Base-by-base conservation (phyloP, 495 filamentous ascomycete species). In the Saxispiralis lemnorum region DNA sequence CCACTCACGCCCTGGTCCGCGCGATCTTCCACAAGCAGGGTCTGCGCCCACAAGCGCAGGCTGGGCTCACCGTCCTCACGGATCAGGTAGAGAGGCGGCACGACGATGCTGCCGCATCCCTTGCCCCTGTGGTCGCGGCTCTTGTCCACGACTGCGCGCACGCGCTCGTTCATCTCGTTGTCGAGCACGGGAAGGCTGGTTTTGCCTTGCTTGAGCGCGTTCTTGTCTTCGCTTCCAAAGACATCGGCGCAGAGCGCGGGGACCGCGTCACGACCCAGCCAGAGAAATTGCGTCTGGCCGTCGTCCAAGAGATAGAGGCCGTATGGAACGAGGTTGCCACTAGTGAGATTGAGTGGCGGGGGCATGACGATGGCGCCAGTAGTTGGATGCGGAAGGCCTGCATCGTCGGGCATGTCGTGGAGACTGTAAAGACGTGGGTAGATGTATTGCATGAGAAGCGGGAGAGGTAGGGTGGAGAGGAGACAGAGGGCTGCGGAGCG, bases 221-320 rank as follows among this genome's bases (percentile, higher is more conserved):
- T 75, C 50, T 79, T 72, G 58, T 93, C 84, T 17, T 71, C 65
- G 31, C 84, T 65, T 7, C 84, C 88, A 58, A 97, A 96, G 13
- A 96, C 92, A 55, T 97, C 89, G 35, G 67, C 55, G 17, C 95
- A 67, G 0, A 97, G 71, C 60, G 93, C 83, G 1, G 86, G 84
- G 6, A 96, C 84, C 0, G 88, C 81, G 49, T 96, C 86, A 21
- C 85, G 73, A 13, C 89, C 89, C 19, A 97, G 74, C 92, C 92
- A 97, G 41, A 97, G 66, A 70, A 97, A 97, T 57, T 97, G 92
- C 13, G 83, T 93, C 58, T 95, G 87, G 13, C 85, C 86, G 56
- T 97, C 89, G 55, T 96, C 92, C 54, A 97, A 92, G 42, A 97
- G 73, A 59, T 97, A 96, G 1, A 96, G 71, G n/a, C 89, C 89